Evolutionary conservation across 768 basidiomycete genomes (phyloP).

Genomic region (Pisolithus sp.): DNA sequence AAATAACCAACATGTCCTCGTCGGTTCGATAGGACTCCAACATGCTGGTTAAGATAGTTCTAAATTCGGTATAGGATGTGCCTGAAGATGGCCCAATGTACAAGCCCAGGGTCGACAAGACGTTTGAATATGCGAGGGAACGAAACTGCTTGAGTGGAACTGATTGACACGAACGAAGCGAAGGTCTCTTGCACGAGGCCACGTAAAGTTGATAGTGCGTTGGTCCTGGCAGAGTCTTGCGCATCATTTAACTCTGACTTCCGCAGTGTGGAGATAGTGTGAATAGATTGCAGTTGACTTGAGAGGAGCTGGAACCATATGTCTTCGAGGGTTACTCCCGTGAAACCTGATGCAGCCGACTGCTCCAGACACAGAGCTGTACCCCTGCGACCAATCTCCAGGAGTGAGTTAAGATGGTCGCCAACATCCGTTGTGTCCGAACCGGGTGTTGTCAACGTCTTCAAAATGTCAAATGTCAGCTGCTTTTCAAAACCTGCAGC

Average conservation of each 20-base stretch:
- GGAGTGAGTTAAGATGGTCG: constrained; percentile 42
- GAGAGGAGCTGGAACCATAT: constrained; percentile 85
- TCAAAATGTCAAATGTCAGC: constrained; percentile 41
- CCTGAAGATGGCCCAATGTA: constrained; percentile 43
- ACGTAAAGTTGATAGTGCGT: constrained; percentile 48
- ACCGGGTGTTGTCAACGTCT: constrained; percentile 25
- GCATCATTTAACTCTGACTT: constrained; percentile 16
- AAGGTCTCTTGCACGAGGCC: constrained; percentile 81
- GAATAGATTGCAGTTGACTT: constrained; percentile 76
- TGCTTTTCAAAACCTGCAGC: constrained; percentile 52
- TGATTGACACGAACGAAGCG: constrained; percentile 74
- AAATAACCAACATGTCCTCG: constrained; percentile 82
- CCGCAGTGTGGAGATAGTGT: constrained; percentile 50
- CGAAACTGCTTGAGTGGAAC: constrained; percentile 71
- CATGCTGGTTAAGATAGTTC: constrained; percentile 90
- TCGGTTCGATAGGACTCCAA: constrained; percentile 90
- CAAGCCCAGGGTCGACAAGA: constrained; percentile 69
- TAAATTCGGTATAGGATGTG: constrained; percentile 84
- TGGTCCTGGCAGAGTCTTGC: constrained; percentile 15
- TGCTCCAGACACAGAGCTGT: constrained; percentile 65
- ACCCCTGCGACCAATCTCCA: constrained; percentile 53
- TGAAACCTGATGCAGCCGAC: constrained; percentile 40
- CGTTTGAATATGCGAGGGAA: constrained; percentile 92
- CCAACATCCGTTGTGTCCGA: constrained; percentile 20
- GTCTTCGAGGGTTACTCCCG: constrained; percentile 58